Base-by-base conservation (phyloP, 305 asterid genomes). In the Caryopteris hybrid region DNA sequence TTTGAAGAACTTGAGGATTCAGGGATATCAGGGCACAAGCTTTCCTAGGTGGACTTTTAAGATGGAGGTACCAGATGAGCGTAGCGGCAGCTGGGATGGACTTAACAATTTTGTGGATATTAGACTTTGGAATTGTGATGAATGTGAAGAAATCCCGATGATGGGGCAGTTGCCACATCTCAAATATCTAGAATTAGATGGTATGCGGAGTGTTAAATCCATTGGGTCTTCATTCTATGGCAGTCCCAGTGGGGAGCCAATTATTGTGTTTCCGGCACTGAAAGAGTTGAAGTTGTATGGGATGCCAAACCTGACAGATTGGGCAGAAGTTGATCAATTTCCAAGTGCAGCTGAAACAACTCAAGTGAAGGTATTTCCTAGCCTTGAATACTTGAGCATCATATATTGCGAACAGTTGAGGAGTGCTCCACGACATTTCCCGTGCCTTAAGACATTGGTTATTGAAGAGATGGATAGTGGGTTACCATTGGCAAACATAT, bases 141-240 rank as follows among this genome's bases (percentile, higher is more conserved):
- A n/a, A n/a, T n/a, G n/a, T n/a, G n/a, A n/a, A 27, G 36, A 64
- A 17, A 64, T 64, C 13, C 69, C 59, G 11, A 47, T 8, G 69
- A 5, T 64, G 59, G 57, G 45, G 59, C 69, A 47, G 14, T 65
- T 65, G 57, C 29, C 63, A 52, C 36, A 51, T 38, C 70, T 65
- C 11, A 65, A 65, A 25, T 21, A 6, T 21, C 41, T 65, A 2
- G 3, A 2, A 7, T 52, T 52, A 42, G 0, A 0, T 0, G 4
- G 2, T 13, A 6, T 66, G 60, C 2, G 0, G 4, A 52, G 14
- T 4, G 41, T 66, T 29, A 66, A 14, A 17, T 52, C 8, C 1
- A 39, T 41, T 5, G 17, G 41, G 8, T 25, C 72, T 38, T 54
- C 72, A 10, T 54, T 66, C 42, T 38, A 23, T 4, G 69, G 38